A percentile compares a stretch with the other conserved stretches of the same genome.
phyloP scores from a whole-genome alignment of 768 basidiomycete genomes.

The Hygrocybe coccinea region DNA sequence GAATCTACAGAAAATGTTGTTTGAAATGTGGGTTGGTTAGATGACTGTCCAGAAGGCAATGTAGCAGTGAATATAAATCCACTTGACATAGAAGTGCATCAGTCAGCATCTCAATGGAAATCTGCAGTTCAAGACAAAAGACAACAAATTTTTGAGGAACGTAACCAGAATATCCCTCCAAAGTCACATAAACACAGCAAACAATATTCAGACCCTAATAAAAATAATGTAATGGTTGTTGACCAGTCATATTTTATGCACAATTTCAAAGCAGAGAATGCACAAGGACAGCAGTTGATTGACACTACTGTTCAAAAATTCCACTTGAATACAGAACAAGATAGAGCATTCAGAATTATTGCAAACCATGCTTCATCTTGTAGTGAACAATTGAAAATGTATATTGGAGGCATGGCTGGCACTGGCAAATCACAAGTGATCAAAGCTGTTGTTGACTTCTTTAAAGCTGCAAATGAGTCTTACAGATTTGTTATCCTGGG shows the following conservation, averaged over 20 bases:
- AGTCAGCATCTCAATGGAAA: background rate
- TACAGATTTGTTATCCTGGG: slow-evolving; percentile 23
- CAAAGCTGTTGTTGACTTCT: slow-evolving; percentile 20
- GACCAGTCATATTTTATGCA: slow-evolving; percentile 8
- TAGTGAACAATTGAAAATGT: slow-evolving; percentile 26
- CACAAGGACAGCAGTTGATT: background rate
- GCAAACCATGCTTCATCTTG: too few species aligned
- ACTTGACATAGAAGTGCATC: background rate
- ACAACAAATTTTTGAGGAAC: background rate
- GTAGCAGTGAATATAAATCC: background rate
- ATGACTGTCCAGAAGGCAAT: background rate
- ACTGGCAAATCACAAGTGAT: slow-evolving; percentile 33
- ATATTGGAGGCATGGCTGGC: slow-evolving; percentile 32
- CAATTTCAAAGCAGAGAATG: background rate
- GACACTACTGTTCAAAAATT: slow-evolving; percentile 6
- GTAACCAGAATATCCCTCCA: too few species aligned
- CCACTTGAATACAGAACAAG: slow-evolving; percentile 29
- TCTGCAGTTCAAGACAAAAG: background rate
- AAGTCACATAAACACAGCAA: too few species aligned
- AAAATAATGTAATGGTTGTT: slow-evolving; percentile 5
- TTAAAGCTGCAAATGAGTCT: slow-evolving; percentile 17
- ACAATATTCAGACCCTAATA: too few species aligned
- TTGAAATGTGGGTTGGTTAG: background rate
- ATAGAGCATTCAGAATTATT: slow-evolving; percentile 28
- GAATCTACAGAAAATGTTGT: background rate